Evolutionary conservation across 208 protist species (phyloP), one percentile per base, ranked within the genome.

Genomic region (Leptomonas pyrrhocoris): DNA sequence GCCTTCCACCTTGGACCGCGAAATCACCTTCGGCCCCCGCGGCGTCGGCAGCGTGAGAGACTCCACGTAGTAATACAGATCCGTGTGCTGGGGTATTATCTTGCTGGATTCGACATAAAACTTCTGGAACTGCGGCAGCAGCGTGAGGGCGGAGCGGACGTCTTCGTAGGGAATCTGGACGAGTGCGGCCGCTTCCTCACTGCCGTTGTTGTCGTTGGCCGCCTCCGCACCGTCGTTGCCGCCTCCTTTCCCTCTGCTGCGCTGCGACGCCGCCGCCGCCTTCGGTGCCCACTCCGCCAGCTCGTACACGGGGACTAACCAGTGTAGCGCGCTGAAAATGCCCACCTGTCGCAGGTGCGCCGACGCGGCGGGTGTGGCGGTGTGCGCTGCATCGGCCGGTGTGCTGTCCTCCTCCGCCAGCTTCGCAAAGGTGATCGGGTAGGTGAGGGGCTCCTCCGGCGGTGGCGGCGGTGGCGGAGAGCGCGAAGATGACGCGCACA

Each of bases 41-140:
- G 86, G 81, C n/a, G 89, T 92, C 7, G 86, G 84, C 61, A 90
- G 79, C 15, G 78, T 79, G 55, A 92, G 73, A 13, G 57, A 80
- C 31, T 84, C 73, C n/a, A 87, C 73, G 58, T 58, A 75, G 69
- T 87, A 80, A 36, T 77, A 80, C 57, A 72, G 36, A 0, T 86
- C 68, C 43, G 72, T 80, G 59, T 88, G 79, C 63, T 84, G 81
- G 1, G 83, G 80, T 48, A 90, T 68, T 0, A 93, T 76, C 34
- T 78, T 86, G 42, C 60, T 81, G 31, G 81, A 67, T 43, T 79
- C 59, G 13, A 67, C 75, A 38, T 87, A 93, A 45, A 89, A 93
- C 30, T 59, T 71, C 43, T 85, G 71, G 53, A 93, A 88, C 15
- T 69, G 42, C 1, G 75, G 74, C 13, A 89, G 78, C 28, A 89